Conservation (phyloP, 1,139 yeast genomes). For the Blastobotrys raffinosifermentans region DNA sequence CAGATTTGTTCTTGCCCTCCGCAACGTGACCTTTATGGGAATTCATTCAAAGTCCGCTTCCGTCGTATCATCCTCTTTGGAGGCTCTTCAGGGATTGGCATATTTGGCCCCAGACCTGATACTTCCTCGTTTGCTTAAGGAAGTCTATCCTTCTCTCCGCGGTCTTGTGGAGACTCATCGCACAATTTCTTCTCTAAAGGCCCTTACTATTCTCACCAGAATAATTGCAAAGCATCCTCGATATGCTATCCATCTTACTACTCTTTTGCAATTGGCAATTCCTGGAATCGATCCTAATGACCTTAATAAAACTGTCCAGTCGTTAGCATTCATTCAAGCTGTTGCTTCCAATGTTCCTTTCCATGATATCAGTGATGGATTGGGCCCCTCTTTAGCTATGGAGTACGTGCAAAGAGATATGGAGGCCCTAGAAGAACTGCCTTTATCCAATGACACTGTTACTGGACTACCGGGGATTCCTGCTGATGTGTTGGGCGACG, state of each 20-base stretch:
- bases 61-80: constrained; percentile 55
- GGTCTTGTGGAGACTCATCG: constrained; percentile 78
- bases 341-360: constrained; percentile 73
- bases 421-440: constrained; percentile 27
- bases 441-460: constrained; percentile 6
- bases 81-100: constrained; percentile 58
- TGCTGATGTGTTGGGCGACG: constrained; percentile 44
- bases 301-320: constrained; percentile 61
- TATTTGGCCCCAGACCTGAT: constrained; percentile 56
- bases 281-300: constrained; percentile 92
- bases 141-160: constrained; percentile 77
- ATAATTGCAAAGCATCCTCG: constrained; percentile 60
- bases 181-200: constrained; percentile 64
- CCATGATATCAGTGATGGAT: constrained; percentile 28
- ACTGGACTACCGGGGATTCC: constrained; percentile 33
- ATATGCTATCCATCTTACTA: constrained; percentile 72
- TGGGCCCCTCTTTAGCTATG: constrained; percentile 51
- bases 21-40: constrained; percentile 62
- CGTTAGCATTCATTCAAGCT: constrained; percentile 66
- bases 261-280: constrained; percentile 61
- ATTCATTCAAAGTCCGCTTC: constrained; percentile 67
- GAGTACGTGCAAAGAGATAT: constrained; percentile 57
- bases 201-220: constrained; percentile 60
- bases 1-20: constrained; percentile 50
- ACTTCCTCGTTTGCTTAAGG: constrained; percentile 61